A percentile compares a stretch with the other conserved stretches of the same genome.
phyloP scores from a whole-genome alignment of 1,139 yeast species.

The Debaryomyces fabryi region DNA sequence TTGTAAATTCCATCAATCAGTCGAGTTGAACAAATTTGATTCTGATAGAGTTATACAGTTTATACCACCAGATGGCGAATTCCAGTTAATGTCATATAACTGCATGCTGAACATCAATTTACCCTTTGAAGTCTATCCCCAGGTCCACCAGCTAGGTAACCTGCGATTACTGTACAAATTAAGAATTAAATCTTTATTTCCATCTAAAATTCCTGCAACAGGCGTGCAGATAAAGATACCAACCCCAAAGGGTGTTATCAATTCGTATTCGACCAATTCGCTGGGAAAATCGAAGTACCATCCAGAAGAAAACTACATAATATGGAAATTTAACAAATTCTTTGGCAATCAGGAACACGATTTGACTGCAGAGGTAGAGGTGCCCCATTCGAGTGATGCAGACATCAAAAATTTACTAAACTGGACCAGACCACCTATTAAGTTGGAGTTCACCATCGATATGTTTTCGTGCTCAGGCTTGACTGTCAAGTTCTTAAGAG shows the following conservation, averaged over 20 bases:
- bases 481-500: slow-evolving; percentile 70
- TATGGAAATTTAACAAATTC: slow-evolving; percentile 74
- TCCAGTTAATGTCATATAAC: slow-evolving; percentile 82
- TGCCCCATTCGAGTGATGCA: slow-evolving; percentile 20
- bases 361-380: slow-evolving; percentile 54
- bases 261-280: slow-evolving; percentile 52
- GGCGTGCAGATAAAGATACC: slow-evolving; percentile 70
- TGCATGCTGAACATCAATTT: slow-evolving; percentile 55
- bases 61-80: slow-evolving; percentile 90
- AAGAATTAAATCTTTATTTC: slow-evolving; percentile 63
- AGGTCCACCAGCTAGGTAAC: slow-evolving; percentile 55
- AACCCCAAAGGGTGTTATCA: slow-evolving; percentile 63
- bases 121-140: slow-evolving; percentile 74
- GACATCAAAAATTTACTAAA: slow-evolving; percentile 22
- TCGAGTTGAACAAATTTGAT: slow-evolving; percentile 69
- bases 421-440: slow-evolving; percentile 81
- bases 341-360: slow-evolving; percentile 67
- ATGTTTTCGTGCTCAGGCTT: slow-evolving; percentile 84
- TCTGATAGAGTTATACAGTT: slow-evolving; percentile 68
- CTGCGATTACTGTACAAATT: slow-evolving; percentile 58
- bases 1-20: slow-evolving; percentile 89
- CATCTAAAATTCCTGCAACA: slow-evolving; percentile 63
- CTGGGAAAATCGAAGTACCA: slow-evolving; percentile 71
- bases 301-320: slow-evolving; percentile 63
- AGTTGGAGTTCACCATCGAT: slow-evolving; percentile 66